Evolutionary conservation across 345 rosid species (phyloP).

Genomic region (Eucalyptus pumila): DNA sequence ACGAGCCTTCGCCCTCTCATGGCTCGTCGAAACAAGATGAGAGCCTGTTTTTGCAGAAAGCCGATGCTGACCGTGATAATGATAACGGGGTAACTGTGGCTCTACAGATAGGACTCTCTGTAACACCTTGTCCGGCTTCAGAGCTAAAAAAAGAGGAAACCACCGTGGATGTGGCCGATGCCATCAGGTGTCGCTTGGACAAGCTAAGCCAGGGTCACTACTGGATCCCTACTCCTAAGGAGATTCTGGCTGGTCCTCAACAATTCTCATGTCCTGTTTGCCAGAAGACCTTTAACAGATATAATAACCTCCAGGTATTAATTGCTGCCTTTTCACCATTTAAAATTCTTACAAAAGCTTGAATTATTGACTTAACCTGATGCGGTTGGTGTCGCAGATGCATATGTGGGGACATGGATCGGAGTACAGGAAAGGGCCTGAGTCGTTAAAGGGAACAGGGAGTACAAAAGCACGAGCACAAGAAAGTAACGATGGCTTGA

Average conservation of each 20-base stretch:
- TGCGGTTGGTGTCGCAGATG: constrained; percentile 25
- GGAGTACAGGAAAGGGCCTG: constrained; percentile 79
- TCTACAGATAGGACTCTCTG: constrained; percentile 26
- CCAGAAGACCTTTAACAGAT: constrained; percentile 45
- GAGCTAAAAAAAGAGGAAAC: neutral
- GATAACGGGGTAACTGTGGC: neutral
- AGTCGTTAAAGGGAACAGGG: constrained; percentile 42
- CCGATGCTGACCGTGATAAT: neutral
- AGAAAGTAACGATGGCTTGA: neutral
- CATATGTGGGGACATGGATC: constrained; percentile 98
- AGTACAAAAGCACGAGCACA: constrained; percentile 42
- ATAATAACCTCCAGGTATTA: constrained; percentile 50
- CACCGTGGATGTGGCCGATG: neutral
- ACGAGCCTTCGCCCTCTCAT: neutral
- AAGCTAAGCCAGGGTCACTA: constrained; percentile 20
- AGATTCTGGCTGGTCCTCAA: constrained; percentile 53
- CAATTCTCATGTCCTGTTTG: constrained; percentile 51
- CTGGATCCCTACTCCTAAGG: constrained; percentile 58
- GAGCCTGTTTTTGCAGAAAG: constrained; percentile 8
- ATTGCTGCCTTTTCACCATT: neutral
- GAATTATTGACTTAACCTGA: neutral
- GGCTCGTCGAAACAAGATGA: neutral
- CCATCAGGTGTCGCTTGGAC: neutral
- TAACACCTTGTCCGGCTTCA: constrained; percentile 3
- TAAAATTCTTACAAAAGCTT: neutral